Conservation (phyloP, 2,329 filamentous ascomycete species). For the Aureobasidium sp. region DNA sequence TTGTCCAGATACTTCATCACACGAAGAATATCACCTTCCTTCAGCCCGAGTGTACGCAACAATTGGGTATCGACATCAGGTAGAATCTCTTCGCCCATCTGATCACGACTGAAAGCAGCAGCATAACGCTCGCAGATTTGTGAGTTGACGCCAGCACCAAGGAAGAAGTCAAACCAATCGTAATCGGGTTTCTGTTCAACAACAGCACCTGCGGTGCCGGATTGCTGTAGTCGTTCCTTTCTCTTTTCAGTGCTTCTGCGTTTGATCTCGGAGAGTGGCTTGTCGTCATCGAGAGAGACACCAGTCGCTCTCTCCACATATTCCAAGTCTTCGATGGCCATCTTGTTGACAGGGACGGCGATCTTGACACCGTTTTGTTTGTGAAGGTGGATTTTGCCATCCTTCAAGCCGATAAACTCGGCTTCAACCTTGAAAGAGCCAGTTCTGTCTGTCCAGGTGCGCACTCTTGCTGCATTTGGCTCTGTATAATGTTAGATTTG, state of each 20-base stretch:
- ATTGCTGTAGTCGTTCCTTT: slow-evolving; percentile 35
- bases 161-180: slow-evolving; percentile 99
- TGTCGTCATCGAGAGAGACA: slow-evolving; percentile 81
- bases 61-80: slow-evolving; percentile 80
- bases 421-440: slow-evolving; percentile 97
- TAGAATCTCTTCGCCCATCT: slow-evolving; percentile 90
- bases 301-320: slow-evolving; percentile 88
- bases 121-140: slow-evolving; percentile 92
- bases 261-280: slow-evolving; percentile 77
- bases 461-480: slow-evolving; percentile 72
- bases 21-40: slow-evolving; percentile 92
- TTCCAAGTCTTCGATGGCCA: slow-evolving; percentile 90
- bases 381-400: slow-evolving; percentile 95
- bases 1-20: slow-evolving; percentile 83
- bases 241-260: slow-evolving; percentile 38
- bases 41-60: slow-evolving; percentile 80
- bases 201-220: slow-evolving; percentile 47
- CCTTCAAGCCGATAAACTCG: slow-evolving; percentile 87
- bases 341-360: slow-evolving; percentile 87
- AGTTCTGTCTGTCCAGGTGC: slow-evolving; percentile 90
- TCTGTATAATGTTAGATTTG: slow-evolving; percentile 41
- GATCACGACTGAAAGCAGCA: slow-evolving; percentile 79
- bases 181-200: slow-evolving; percentile 68
- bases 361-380: slow-evolving; percentile 98
- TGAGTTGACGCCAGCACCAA: slow-evolving; percentile 82